phyloP scores from a whole-genome alignment of 2,329 filamentous ascomycete genomes.

The Pyrenophora teres region DNA sequence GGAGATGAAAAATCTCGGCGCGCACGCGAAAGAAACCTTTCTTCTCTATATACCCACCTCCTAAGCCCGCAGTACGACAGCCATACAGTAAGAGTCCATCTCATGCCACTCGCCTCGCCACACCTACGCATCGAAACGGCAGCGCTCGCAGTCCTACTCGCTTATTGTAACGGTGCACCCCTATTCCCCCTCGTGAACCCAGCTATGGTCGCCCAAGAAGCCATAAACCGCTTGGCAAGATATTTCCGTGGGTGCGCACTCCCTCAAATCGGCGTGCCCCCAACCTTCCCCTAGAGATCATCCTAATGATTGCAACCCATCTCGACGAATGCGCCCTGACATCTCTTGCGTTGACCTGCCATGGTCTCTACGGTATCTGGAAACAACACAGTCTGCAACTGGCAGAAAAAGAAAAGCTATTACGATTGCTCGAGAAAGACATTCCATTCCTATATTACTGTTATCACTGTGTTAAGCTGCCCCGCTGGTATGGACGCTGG shows the following conservation, averaged over 20 bases:
- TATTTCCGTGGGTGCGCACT: conserved; percentile 4
- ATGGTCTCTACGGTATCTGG: conserved; percentile 14
- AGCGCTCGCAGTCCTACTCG: too few species aligned
- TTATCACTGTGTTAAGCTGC: conserved; percentile 23
- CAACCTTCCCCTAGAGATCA: conserved; percentile 22
- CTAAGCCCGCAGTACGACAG: too few species aligned
- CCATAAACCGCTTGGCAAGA: neutral
- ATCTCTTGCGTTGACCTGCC: conserved; percentile 25
- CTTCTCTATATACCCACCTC: too few species aligned
- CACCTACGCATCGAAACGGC: too few species aligned
- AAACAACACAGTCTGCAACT: neutral
- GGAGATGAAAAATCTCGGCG: too few species aligned
- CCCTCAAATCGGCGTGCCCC: conserved; percentile 11
- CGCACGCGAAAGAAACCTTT: too few species aligned
- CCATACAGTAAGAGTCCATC: too few species aligned
- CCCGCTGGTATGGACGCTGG: conserved; percentile 25
- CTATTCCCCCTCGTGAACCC: too few species aligned
- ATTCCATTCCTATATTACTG: conserved; percentile 21
- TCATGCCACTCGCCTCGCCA: too few species aligned
- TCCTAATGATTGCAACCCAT: conserved; percentile 21
- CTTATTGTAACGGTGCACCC: too few species aligned
- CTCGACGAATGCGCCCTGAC: conserved; percentile 10
- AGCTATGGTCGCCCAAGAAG: too few species aligned
- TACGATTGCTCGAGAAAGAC: conserved; percentile 24
- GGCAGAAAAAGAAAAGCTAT: conserved; percentile 18